Evolutionary conservation across 2,329 filamentous ascomycete species (phyloP), one percentile per base, ranked within the genome.

Genomic region (Setomelanomma holmii): DNA sequence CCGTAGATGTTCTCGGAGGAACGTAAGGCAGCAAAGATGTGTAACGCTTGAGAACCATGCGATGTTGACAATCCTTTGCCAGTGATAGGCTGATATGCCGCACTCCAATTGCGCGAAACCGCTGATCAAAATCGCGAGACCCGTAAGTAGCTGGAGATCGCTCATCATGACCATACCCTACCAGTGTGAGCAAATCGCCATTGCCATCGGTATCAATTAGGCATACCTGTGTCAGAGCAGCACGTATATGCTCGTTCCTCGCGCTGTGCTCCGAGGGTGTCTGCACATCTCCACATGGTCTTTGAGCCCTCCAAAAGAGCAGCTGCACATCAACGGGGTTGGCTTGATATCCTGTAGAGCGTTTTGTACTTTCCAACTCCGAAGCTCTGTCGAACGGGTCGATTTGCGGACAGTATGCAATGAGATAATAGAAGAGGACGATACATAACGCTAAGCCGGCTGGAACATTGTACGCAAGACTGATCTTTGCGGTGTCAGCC

Each of bases 11-110:
- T 53, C 51, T 35, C 56, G 49, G 21, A 53, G 55, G 24, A 53
- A 49, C 4, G 57, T 56, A 3, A 60, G 27, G 23, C 50, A 58
- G 19, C 42, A 52, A 1, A 60, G 44, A 14, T 60, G 57, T 2
- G 54, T 58, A 3, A 55, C 22, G 38, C 50, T 55, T 4, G 52
- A 55, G 20, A 60, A 58, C 54, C 53, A 63, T 10, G 57, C 57
- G 4, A 63, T 40, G 21, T 55, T 45, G 5, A 58, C 49, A 7
- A 60, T 22, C 14, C 45, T 49, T 24, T 58, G 54, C 52, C 54
- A 60, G 27, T 63, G 60, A 20, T 60, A 63, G n/a, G 38, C 41
- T 6, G 60, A 58, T 2, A 63, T 45, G 5, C 60, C 50, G 12
- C 47, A 53, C 7, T 38, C 44, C 2, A 63, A 21, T 36, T 60